phyloP scores from a whole-genome alignment of 108 stramenopile genomes.

The Mediolabrus comicus region DNA sequence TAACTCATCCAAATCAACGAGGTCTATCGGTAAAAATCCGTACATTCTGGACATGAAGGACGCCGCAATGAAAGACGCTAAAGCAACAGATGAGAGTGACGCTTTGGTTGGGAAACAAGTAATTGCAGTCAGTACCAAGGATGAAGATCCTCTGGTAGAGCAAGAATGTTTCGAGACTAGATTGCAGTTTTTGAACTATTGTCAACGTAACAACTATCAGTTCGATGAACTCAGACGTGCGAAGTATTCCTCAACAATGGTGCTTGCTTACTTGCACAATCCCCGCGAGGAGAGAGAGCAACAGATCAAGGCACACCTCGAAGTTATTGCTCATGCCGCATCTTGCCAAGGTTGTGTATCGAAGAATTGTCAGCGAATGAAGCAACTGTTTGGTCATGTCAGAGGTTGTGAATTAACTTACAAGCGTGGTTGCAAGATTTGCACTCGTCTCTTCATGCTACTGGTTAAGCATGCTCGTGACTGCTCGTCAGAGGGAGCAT shows the following conservation, averaged over 20 bases:
- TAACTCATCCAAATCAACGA: not conserved
- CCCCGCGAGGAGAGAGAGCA: slow-evolving; percentile 75
- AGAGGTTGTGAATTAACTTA: slow-evolving; percentile 57
- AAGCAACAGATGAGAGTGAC: not conserved
- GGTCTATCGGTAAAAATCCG: slow-evolving; percentile 39
- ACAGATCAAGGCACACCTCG: slow-evolving; percentile 69
- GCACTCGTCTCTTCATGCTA: slow-evolving; percentile 78
- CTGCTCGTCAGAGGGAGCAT: slow-evolving; percentile 58
- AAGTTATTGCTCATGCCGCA: slow-evolving; percentile 79
- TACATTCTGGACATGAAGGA: slow-evolving; percentile 7
- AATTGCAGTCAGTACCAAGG: slow-evolving; percentile 50
- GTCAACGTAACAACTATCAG: slow-evolving; percentile 93
- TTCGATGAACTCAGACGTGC: slow-evolving; percentile 94
- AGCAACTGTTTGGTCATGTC: slow-evolving; percentile 70
- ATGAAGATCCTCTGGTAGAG: slow-evolving; percentile 72
- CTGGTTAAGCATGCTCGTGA: slow-evolving; percentile 84
- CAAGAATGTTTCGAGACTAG: slow-evolving; percentile 88
- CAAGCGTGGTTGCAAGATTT: slow-evolving; percentile 78
- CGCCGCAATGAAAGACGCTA: not conserved
- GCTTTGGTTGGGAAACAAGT: not conserved
- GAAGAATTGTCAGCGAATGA: slow-evolving; percentile 89
- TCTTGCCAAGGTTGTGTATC: slow-evolving; percentile 70
- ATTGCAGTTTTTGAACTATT: slow-evolving; percentile 90
- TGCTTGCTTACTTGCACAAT: slow-evolving; percentile 91
- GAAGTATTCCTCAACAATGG: slow-evolving; percentile 96